phyloP scores from a whole-genome alignment of 257 asterid species.

The Marsdenia floribunda region DNA sequence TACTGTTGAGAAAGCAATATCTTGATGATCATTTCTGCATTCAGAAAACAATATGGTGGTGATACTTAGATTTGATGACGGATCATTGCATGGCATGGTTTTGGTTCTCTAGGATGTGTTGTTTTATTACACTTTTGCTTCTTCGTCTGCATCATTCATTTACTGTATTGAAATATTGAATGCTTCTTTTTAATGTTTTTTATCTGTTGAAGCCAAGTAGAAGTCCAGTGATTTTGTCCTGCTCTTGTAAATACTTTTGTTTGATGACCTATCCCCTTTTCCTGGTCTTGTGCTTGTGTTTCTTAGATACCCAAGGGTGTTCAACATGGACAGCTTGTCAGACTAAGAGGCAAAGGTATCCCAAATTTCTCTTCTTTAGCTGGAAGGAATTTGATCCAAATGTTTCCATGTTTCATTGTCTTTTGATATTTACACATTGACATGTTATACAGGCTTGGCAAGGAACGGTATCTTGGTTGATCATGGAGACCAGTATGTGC shows the following conservation, averaged over 20 bases:
- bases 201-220: neutral
- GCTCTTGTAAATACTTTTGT: conserved; percentile 6
- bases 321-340: conserved; percentile 78
- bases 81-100: neutral
- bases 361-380: neutral
- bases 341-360: conserved; percentile 83
- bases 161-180: neutral
- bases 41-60: neutral
- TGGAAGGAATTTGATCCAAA: neutral
- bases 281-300: conserved; percentile 21
- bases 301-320: conserved; percentile 88
- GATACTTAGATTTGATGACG: neutral
- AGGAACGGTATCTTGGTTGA: conserved; percentile 61
- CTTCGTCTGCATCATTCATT: neutral
- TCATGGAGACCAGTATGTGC: conserved; percentile 83
- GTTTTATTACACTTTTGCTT: neutral
- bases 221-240: neutral
- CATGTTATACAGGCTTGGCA: conserved; percentile 53
- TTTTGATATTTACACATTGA: neutral
- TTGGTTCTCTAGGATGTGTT: neutral
- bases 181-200: conserved; percentile 1
- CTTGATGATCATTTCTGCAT: neutral
- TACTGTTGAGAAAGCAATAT: neutral
- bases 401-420: neutral
- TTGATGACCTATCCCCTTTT: conserved; percentile 11